Evolutionary conservation across 306 rosid genomes (phyloP).

Genomic region (Ormosia semicastrata): DNA sequence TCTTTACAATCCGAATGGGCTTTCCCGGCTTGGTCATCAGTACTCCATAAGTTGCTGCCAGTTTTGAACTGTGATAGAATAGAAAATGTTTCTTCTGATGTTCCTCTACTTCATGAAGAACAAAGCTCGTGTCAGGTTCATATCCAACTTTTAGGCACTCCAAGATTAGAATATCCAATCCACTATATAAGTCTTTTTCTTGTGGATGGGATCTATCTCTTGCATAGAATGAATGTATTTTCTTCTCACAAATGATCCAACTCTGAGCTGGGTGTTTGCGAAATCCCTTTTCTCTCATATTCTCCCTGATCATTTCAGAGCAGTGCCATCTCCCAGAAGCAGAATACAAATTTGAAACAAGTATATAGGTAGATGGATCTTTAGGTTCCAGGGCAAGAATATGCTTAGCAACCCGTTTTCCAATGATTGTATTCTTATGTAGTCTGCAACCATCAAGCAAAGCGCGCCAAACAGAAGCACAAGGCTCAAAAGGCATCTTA

Average conservation of each 20-base stretch:
- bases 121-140: constrained; percentile 74
- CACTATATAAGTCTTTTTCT: constrained; percentile 72
- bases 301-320: constrained; percentile 65
- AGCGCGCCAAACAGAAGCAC: constrained; percentile 70
- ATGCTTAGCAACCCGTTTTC: constrained; percentile 50
- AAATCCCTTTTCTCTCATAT: constrained; percentile 73
- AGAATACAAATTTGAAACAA: constrained; percentile 79
- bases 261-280: constrained; percentile 75
- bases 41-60: constrained; percentile 75
- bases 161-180: constrained; percentile 68
- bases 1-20: constrained; percentile 73
- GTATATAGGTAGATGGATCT: constrained; percentile 70
- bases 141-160: constrained; percentile 84
- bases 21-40: constrained; percentile 61
- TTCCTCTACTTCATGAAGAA: constrained; percentile 90
- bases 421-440: constrained; percentile 52
- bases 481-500: constrained; percentile 63
- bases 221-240: constrained; percentile 72
- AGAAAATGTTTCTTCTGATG: constrained; percentile 67
- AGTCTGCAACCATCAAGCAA: constrained; percentile 77
- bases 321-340: constrained; percentile 90
- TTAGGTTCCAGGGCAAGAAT: constrained; percentile 70
- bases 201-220: constrained; percentile 83
- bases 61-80: constrained; percentile 70
- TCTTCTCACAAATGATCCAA: constrained; percentile 65